Base-by-base conservation (phyloP, 306 rosid species). In the Potentilla sterilis region DNA sequence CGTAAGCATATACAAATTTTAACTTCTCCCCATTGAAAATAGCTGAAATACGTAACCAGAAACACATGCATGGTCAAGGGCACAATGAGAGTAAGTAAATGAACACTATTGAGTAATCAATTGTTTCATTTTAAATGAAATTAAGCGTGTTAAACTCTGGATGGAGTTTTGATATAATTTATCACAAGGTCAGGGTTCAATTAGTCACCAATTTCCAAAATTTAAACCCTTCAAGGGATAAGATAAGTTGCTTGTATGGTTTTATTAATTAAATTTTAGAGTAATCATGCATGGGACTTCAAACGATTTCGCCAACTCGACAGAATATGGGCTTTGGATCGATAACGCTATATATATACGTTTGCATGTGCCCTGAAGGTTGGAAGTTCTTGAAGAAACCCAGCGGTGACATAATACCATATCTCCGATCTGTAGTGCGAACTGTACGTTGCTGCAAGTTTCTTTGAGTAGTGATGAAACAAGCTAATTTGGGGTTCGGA, bases 1-100 rank as follows among this genome's bases (percentile, higher is more conserved):
- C 28, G 77, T 42, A 73, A 73, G 77, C 77, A 42, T 34, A 70
- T 43, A 43, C 16, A 28, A 49, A 43, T 4, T 21, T 37, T 21
- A 14, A 4, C 2, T 54, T 72, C 42, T 72, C 24, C 28, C 44
- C 40, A 21, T 18, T 11, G 40, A 55, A 71, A 22, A 11, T 11
- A 19, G 12, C 5, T 52, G 40, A 21, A 55, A 72, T 16, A 19
- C 59, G 48, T 11, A 72, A 3, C 67, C 59, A 43, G 46, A 28
- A 14, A 40, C 67, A 72, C 28, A 63, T 38, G 63, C 74, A 12
- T 71, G 47, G 43, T 35, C 68, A 63, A 63, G 44, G 4, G 37
- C 37, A 10, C 3, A 54, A 5, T n/a, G 61, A 54, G 13, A 52
- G 2, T 19, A 49, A 49, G 15, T 4, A 18, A 49, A 49, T 28